Evolutionary conservation across 2,329 filamentous ascomycete genomes (phyloP), one percentile per base, ranked within the genome.

Genomic region (Cladosporium halotolerans): DNA sequence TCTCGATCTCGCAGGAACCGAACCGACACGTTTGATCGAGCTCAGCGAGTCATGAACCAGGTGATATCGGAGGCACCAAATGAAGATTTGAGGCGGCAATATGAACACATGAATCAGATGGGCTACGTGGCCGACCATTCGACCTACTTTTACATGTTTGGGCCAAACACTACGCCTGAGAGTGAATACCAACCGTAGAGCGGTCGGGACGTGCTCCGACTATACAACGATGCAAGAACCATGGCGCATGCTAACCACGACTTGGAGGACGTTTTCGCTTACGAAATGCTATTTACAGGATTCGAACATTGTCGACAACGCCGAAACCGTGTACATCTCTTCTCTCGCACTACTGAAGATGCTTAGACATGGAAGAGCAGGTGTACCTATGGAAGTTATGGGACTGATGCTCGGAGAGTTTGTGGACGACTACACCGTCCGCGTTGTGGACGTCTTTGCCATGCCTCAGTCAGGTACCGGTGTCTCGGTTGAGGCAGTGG

Each of bases 341-440:
- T 99, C 93, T 45, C 83, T 99, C 57, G 93, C 93, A 49, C 81
- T 99, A 50, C 80, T 99, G 65, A 99, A 99, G 81, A 99, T 99
- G 93, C 80, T 99, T 72, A 86, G 93, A 70, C 93, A 99, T 74
- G 93, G 93, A 60, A 87, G 93, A 62, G 93, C 93, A 39, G 93
- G 93, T 77, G 93, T 99, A 61, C 93, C 93, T 16, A 99, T 99
- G 93, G 93, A 99, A 79, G 93, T 99, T 71, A 99, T 99, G 93
- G 93, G 93, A 58, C 78, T 99, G 70, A 99, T 99, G 93, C 76
- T 97, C 66, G 93, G 93, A 71, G 93, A 97, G 72, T 97, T 99
- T 64, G 92, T 99, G 56, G 93, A 99, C 68, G 93, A 97, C 76
- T 99, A 96, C 75, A 99, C 93, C 55, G 93, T 99, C 58, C 86